Evolutionary conservation across 805 yeast genomes (phyloP), one percentile per base, ranked within the genome.

Genomic region (Yarrowia sp.): DNA sequence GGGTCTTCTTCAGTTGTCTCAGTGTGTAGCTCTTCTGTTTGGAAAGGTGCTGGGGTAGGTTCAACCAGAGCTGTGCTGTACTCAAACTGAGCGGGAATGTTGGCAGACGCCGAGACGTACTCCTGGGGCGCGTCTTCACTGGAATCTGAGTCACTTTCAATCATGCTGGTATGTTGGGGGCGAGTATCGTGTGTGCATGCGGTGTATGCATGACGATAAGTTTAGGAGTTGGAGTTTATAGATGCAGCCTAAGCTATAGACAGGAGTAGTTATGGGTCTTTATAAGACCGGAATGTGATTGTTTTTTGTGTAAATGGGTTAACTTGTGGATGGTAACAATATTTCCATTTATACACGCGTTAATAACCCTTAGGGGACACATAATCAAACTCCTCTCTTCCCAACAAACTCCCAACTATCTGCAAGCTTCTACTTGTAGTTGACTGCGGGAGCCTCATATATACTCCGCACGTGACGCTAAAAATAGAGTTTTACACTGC

Each of bases 111-210:
- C 7, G 47, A 58, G 18, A 60, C 47, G 44, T 53, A 53, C 65
- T 64, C 62, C 41, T 41, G 65, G 58, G 57, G 45, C 18, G 36
- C 41, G 4, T 50, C 57, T 41, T 61, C 45, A 18, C 60, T 48
- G 13, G 60, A 8, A 17, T 45, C 62, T 10, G 60, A 43, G 18
- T 45, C 60, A 17, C 55, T 47, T 31, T 47, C 47, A 14, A 36
- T 50, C 50, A 50, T 51, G 50, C 15, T 28, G 15, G n/a, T 33
- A 32, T n/a, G 42, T 31, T 33, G 43, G 44, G 8, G 18, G n/a
- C 13, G 28, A 15, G 55, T 62, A 15, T 33, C 43, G n/a, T 15
- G 32, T 28, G 17, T 51, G 58, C 43, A 51, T 51, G 44, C 22
- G 36, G 22, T 51, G 55, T 48, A 48, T 48, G 55, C 41, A 35